Evolutionary conservation across 1,284 basidiomycete genomes (phyloP).

Genomic region (Moniliella sp.): DNA sequence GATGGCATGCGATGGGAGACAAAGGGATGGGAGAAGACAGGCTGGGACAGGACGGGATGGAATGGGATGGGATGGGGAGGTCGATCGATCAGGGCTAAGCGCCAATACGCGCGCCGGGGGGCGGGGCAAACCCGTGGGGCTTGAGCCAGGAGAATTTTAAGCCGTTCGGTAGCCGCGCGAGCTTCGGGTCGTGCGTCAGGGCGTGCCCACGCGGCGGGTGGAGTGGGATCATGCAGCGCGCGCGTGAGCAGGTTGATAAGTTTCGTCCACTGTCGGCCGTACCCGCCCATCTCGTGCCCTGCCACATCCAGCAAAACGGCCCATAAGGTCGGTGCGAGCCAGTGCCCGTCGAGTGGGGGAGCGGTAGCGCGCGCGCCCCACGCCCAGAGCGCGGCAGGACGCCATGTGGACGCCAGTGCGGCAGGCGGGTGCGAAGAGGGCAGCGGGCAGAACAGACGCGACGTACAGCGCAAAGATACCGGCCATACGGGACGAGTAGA

Average conservation of each 20-base stretch:
- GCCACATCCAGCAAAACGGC: slow-evolving; percentile 64
- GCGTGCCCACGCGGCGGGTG: no score
- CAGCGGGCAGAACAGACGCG: slow-evolving; percentile 44
- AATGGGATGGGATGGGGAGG: neutral
- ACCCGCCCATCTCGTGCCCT: slow-evolving; percentile 66
- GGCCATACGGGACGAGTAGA: slow-evolving; percentile 53
- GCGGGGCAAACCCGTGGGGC: no score
- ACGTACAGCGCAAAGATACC: slow-evolving; percentile 76
- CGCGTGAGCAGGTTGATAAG: no score
- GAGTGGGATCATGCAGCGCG: no score
- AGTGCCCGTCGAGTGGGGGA: slow-evolving; percentile 13
- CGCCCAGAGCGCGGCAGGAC: slow-evolving; percentile 17
- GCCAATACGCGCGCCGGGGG: slow-evolving; percentile 28
- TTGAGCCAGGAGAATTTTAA: no score
- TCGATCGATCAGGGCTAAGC: neutral
- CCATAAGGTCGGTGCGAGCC: slow-evolving; percentile 19
- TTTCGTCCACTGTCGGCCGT: no score
- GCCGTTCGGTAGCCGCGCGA: no score
- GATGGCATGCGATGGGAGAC: slow-evolving; percentile 55
- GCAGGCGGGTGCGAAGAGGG: slow-evolving; percentile 6
- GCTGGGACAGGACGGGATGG: no score
- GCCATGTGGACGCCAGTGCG: slow-evolving; percentile 9
- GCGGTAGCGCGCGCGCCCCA: slow-evolving; percentile 22
- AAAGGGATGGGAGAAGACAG: slow-evolving; percentile 1
- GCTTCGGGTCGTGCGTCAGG: no score